Base-by-base conservation (phyloP, 495 filamentous ascomycete species). In the Hyaloscypha hepaticicola region DNA sequence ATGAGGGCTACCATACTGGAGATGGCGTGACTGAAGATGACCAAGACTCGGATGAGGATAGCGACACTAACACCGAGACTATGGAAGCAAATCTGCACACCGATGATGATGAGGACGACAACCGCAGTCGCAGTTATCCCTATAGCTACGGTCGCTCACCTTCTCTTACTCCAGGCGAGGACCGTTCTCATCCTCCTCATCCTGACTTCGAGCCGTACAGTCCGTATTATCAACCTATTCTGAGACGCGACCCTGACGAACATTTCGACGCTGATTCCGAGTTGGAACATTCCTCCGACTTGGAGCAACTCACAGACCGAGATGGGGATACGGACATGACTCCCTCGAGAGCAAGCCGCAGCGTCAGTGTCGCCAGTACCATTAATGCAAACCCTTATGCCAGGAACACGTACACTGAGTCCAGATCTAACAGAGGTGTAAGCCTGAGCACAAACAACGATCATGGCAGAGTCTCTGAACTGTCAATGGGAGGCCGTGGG, bases 251-350 rank as follows among this genome's bases (percentile, higher is more conserved):
- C 52, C 53, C 25, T 28, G 55, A 69, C 25, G 57, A 70, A 55
- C 61, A 58, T 5, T 66, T 53, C 3, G 68, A 67, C 31, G 50
- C 24, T 24, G 56, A 27, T 8, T 38, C 56, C 4, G 38, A 58
- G 19, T 19, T 45, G 16, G 38, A 45, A 19, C 11, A 45, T 4
- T 45, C 38, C 14, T 45, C 38, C 38, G 38, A 45, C 3, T 45
- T 8, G 38, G 38, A 45, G 16, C 38, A 16, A 0, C 28, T 33
- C 12, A 65, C 62, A 27, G 71, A 73, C 58, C 50, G 34, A 16
- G 71, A 73, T 58, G 71, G 71, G 19, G 71, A 73, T 49, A 69
- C 67, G 12, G 71, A 73, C 24, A 73, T 73, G 71, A 71, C 55
- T 9, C 66, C 70, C 4, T 63, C 70, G 2, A 26, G 52, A 50